Base-by-base conservation (phyloP, 257 asterid genomes). In the Ilex aquifolium region DNA sequence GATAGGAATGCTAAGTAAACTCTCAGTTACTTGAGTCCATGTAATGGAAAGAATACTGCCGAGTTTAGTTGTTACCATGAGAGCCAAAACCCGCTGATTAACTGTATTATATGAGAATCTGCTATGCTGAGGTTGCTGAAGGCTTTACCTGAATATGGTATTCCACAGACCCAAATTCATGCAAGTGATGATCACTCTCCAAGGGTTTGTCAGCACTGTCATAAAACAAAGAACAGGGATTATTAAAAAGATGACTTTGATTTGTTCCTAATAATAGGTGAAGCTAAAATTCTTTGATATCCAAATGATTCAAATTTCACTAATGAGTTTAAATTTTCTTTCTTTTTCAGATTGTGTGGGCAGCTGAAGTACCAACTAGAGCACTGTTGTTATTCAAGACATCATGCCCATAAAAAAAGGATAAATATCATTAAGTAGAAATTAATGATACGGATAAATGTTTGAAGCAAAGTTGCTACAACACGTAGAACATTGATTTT, bases 151-250 rank as follows among this genome's bases (percentile, higher is more conserved):
- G 87, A 71, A 91, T 75, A 64, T 88, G 90, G 78, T 86, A 91
- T 79, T 81, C 84, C 32, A 87, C 82, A 3, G 87, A 82, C n/a
- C 96, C 96, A 58, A 83, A 88, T 65, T 91, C 98, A 64, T 91
- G 84, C 72, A 85, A 61, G 60, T 83, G 92, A 60, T 86, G 95
- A 68, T 88, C 98, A n/a, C 80, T 52, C 76, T 86, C 88, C 68
- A 72, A 13, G 4, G 86, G 81, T 62, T 59, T 74, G 48, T 82
- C 79, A 49, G 81, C 76, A 69, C 95, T 88, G 85, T 64, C 53
- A 65, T 56, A 39, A 13, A 42, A 57, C 27, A 56, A 14, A 32
- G 14, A 53, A 31, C 13, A 44, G 21, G 7, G 12, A 55, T 30
- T 44, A 63, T 12, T 52, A 27, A 42, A 3, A 31, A 42, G 29